Evolutionary conservation across 495 filamentous ascomycete species (phyloP).

Genomic region (Bathelium albidoporum): DNA sequence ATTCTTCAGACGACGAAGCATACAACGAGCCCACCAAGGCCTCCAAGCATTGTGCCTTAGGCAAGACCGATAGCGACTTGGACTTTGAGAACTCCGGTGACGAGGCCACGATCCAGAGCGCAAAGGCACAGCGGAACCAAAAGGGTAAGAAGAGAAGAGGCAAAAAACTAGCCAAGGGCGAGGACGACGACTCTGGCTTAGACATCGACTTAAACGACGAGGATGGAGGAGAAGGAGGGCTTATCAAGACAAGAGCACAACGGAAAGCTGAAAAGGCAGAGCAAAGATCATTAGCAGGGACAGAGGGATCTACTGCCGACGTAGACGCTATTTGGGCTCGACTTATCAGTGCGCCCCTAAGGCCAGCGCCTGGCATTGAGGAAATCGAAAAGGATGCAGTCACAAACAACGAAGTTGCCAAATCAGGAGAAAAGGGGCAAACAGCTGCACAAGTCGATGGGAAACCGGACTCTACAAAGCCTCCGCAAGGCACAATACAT

Average conservation of each 20-base stretch:
- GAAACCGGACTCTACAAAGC: not conserved
- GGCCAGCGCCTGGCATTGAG: constrained; percentile 19
- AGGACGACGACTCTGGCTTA: constrained; percentile 4
- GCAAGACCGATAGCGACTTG: constrained; percentile 13
- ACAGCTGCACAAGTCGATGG: not conserved
- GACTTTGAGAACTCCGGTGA: constrained; percentile 20
- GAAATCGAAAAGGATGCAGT: not conserved
- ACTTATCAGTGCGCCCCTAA: constrained; percentile 43
- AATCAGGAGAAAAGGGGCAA: not conserved
- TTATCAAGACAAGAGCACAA: constrained; percentile 67
- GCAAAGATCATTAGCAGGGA: not conserved
- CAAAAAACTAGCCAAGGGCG: constrained; percentile 4
- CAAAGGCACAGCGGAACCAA: constrained; percentile 3
- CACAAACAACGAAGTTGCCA: not conserved
- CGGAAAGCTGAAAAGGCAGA: constrained; percentile 24
- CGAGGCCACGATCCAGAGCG: constrained; percentile 19
- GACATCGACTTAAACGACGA: constrained; percentile 25
- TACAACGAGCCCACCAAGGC: constrained; percentile 1
- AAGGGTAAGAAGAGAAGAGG: constrained; percentile 11
- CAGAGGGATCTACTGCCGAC: constrained; percentile 34
- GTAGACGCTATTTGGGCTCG: constrained; percentile 81
- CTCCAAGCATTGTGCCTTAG: constrained; percentile 8
- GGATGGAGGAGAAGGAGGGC: constrained; percentile 59
- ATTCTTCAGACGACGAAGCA: constrained; percentile 17
- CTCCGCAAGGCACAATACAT: not conserved